phyloP scores from a whole-genome alignment of 2,329 filamentous ascomycete genomes.

The Cadophora gregata region DNA sequence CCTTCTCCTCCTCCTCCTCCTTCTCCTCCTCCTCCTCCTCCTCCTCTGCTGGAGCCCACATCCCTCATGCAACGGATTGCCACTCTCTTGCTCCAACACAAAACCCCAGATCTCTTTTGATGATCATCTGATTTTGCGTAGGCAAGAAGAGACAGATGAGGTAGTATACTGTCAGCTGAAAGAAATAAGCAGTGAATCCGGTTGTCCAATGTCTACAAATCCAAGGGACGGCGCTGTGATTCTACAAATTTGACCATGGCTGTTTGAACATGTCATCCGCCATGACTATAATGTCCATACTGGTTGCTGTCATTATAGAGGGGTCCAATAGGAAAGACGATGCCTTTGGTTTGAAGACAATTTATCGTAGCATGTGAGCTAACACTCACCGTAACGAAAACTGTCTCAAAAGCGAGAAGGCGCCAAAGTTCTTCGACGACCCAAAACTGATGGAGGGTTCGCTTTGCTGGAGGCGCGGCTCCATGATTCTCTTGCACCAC shows the following conservation, averaged over 20 bases:
- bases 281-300: not conserved
- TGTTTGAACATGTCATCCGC: not conserved
- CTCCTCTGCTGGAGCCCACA: not conserved
- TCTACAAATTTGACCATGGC: not conserved
- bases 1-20: too few species aligned
- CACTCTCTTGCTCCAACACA: constrained; percentile 38
- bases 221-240: constrained; percentile 22
- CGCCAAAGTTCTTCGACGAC: not conserved
- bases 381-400: not conserved
- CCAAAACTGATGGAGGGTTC: not conserved
- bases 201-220: constrained; percentile 44
- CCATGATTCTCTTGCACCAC: not conserved
- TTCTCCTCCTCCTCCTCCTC: too few species aligned
- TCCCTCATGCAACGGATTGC: constrained; percentile 33
- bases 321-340: constrained; percentile 44
- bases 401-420: not conserved
- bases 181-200: constrained; percentile 48
- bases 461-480: not conserved
- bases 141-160: constrained; percentile 48
- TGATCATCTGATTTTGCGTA: constrained; percentile 45
- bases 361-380: constrained; percentile 38
- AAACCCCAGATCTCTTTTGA: constrained; percentile 46
- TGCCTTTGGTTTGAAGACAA: constrained; percentile 47
- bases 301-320: constrained; percentile 41
- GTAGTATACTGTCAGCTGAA: constrained; percentile 45